Base-by-base conservation (phyloP, 2,329 filamentous ascomycete species). In the Thelonectria blattea region DNA sequence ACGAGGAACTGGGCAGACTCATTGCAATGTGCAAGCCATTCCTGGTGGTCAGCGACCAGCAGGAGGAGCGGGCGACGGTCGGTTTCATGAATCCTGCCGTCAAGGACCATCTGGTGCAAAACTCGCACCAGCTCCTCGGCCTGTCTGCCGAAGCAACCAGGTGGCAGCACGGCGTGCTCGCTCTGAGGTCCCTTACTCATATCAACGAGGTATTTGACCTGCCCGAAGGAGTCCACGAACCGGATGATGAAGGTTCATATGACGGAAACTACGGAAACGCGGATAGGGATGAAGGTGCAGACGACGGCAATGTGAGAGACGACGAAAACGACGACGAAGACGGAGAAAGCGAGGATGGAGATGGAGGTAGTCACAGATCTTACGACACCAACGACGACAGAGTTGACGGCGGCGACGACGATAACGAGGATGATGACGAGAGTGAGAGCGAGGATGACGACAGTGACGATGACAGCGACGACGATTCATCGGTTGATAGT, bases 111-210 rank as follows among this genome's bases (percentile, higher is more conserved):
- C 51, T 53, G 3, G n/a, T 45, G 2, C 11, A 34, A 14, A 53
- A 53, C 9, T 8, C 41, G 3, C 1, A 30, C 12, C 17, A 27
- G 17, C 15, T 51, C 5, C 68, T 80, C 2, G 73, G 74, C 0
- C 69, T 79, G 42, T 76, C 76, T 1, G 61, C 68, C 0, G 76
- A 79, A 41, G 78, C 76, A 12, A 74, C 72, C 14, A 78, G 75
- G 52, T 73, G 76, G 65, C 78, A 80, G 41, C 77, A 80, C n/a
- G 78, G 78, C 2, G 73, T 80, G 2, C 64, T 80, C 3, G 74
- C 75, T 2, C 67, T 78, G 5, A 69, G 78, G 10, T 73, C 73
- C 0, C 76, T 79, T 53, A 71, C 73, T 2, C 75, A 79, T 30
- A 52, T 80, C 9, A 73, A 74, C 39, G 74, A 77, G 4, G 56